Base-by-base conservation (phyloP, 2,329 filamentous ascomycete species). In the Fusarium camptoceras region DNA sequence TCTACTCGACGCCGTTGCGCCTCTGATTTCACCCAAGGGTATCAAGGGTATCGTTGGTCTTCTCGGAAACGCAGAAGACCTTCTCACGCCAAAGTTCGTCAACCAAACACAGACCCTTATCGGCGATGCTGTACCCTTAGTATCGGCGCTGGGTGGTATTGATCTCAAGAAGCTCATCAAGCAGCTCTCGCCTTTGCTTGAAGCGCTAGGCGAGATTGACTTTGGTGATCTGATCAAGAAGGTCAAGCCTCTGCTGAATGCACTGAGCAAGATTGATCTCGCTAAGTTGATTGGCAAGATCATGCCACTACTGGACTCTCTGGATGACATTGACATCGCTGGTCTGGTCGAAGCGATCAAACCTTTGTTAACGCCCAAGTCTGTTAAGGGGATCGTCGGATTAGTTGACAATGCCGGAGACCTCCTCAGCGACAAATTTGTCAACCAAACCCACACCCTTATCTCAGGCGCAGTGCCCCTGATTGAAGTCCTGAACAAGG, bases 371-470 rank as follows among this genome's bases (percentile, higher is more conserved):
- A 80, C 79, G 1, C 75, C 79, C 2, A 47, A 75, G 15, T 77
- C 76, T 0, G 68, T 82, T 10, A 71, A 76, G 56, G 80, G 79
- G 8, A 63, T 83, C 8, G 64, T 81, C 3, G 78, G 79, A 5
- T 73, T 81, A 0, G 71, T 81, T 2, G 75, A 66, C 22, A 82
- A 82, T 43, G 81, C 80, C 0, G 80, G 81, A 57, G 72, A 76
- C n/a, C 73, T 82, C 2, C 76, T 82, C 27, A 82, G 76, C 1
- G 57, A 60, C 47, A 76, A 77, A 15, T 82, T 83, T 48, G 81
- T 83, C 70, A 81, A 82, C 51, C 76, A 82, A 47, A 83, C 80
- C 0, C 78, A 81, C 11, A 79, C 76, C 0, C 77, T 82, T 22
- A 77, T 82, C 20, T 74, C 73, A 9, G 81, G 77, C 4, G 81